Evolutionary conservation across 768 basidiomycete genomes (phyloP).

Genomic region (Termitomyces sp.): DNA sequence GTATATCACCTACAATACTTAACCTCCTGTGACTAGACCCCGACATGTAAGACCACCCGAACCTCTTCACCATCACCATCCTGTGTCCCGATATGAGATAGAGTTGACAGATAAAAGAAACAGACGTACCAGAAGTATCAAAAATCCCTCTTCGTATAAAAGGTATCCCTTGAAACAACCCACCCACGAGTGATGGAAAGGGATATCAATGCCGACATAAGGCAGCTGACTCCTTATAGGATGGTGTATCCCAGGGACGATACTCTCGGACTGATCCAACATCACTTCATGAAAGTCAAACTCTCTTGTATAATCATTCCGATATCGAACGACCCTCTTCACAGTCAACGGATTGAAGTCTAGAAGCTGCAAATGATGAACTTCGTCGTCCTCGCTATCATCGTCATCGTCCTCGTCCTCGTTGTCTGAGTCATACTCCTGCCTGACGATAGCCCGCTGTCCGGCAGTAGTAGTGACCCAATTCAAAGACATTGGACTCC

Average conservation of each 20-base stretch:
- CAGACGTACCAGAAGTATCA: slow-evolving; percentile 28
- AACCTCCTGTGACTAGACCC: no score
- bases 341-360: slow-evolving; percentile 8
- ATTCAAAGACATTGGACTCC: background rate
- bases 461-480: slow-evolving; percentile 23
- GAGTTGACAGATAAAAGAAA: background rate
- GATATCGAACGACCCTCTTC: background rate
- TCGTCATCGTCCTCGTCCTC: background rate
- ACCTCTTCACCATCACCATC: background rate
- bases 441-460: slow-evolving; percentile 16
- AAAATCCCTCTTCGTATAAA: slow-evolving; percentile 37
- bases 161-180: slow-evolving; percentile 27
- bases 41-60: slow-evolving; percentile 5
- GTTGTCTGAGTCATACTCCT: background rate
- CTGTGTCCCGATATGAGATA: background rate
- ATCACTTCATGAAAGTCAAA: background rate
- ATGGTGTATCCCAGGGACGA: slow-evolving; percentile 17
- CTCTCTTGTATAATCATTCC: background rate
- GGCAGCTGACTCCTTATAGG: slow-evolving; percentile 23
- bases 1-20: no score
- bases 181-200: background rate
- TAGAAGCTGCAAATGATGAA: background rate
- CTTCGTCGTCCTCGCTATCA: background rate
- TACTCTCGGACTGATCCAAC: background rate
- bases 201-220: slow-evolving; percentile 18